Evolutionary conservation across 192 early-diverging fungal genomes (phyloP), one percentile per base, ranked within the genome.

Genomic region (Diversispora epigaea): DNA sequence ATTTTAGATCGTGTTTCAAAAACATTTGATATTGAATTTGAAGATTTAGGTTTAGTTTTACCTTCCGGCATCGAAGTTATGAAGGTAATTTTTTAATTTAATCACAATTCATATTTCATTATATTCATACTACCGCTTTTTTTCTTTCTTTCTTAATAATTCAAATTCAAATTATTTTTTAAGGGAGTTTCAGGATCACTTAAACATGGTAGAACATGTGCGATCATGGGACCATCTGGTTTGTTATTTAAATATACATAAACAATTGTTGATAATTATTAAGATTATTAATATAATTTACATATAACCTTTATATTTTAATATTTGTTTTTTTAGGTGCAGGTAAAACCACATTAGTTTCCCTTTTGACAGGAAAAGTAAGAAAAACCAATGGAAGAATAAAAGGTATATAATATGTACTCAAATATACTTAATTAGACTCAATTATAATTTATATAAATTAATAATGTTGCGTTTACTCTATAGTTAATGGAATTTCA

Each of bases 311-410:
- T 12, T 12, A 49, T 49, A 52, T 52, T 52, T 0, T 3, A 52
- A 15, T 10, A 4, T 52, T 52, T 3, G 12, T n/a, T n/a, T 52
- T 15, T 52, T 58, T 58, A 40, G 85, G 85, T 55, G 80, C 85
- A 14, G 87, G 87, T 25, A 88, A 91, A 56, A 87, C 88, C 0
- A 90, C 88, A 12, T 86, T 89, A 62, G 82, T 89, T 19, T 81
- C 84, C 1, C 81, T 92, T 63, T 74, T 92, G 70, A 92, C 90
- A 14, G 87, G 86, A 39, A 91, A 91, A 57, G 81, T 86, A 15
- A 73, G 77, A 57, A 81, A 87, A 21, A 76, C 80, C 50, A 80
- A 75, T 54, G 91, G 91, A 17, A 72, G 69, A 17, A 79, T 92
- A 21, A 63, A 68, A 15, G 84, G 65, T 67, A 66, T 19, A 21